phyloP scores from a whole-genome alignment of 495 filamentous ascomycete genomes.

The Apiosordaria backusii region DNA sequence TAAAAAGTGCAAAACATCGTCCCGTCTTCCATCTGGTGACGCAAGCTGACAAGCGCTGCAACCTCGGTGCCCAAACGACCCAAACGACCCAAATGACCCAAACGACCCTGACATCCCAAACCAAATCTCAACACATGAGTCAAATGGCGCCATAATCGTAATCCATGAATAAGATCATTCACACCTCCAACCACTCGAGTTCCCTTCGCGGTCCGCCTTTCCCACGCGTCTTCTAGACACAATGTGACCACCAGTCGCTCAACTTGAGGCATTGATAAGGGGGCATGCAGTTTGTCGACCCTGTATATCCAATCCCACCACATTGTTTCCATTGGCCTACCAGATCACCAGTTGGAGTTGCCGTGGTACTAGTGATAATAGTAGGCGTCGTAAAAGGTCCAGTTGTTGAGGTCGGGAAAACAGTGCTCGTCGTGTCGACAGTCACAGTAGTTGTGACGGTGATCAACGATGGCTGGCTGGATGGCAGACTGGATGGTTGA shows the following conservation, averaged over 20 bases:
- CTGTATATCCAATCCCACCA: constrained; percentile 37
- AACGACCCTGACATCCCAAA: not conserved
- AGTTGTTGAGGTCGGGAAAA: constrained; percentile 17
- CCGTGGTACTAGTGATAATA: constrained; percentile 7
- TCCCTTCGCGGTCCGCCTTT: not conserved
- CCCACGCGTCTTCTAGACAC: constrained; percentile 21
- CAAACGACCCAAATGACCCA: too few relatives aligned
- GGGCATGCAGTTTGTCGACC: constrained; percentile 36
- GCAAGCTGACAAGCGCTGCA: too few relatives aligned
- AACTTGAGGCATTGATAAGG: constrained; percentile 32
- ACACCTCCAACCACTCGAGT: not conserved
- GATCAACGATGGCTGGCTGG: not conserved
- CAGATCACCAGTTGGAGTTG: constrained; percentile 1
- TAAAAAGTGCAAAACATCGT: too few relatives aligned
- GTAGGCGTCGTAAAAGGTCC: constrained; percentile 12
- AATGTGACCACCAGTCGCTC: constrained; percentile 35
- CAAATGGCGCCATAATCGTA: not conserved
- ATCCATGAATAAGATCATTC: not conserved
- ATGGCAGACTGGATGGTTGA: not conserved
- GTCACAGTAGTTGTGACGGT: not conserved
- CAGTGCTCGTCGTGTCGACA: not conserved
- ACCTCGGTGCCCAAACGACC: not conserved
- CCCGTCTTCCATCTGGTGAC: too few relatives aligned
- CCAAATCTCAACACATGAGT: not conserved
- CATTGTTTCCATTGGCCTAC: constrained; percentile 44